phyloP scores from a whole-genome alignment of 805 yeast species.

The Zygoascus tannicola region DNA sequence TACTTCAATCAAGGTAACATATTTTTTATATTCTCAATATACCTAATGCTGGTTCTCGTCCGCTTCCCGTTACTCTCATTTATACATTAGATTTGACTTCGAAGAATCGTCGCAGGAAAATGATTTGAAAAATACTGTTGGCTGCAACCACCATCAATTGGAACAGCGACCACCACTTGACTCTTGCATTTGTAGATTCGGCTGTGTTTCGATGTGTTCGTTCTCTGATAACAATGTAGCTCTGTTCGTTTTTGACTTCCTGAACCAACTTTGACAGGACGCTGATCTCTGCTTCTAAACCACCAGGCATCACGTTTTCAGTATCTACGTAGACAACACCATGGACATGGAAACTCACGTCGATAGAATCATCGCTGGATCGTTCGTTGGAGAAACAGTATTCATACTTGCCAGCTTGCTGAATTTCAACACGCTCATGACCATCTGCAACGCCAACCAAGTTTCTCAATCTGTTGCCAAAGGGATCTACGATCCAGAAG shows the following conservation, averaged over 20 bases:
- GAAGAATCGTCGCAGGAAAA: constrained; percentile 87
- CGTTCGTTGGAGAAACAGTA: constrained; percentile 91
- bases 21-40: no score
- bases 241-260: constrained; percentile 82
- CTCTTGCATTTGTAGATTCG: constrained; percentile 92
- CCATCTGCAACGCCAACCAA: constrained; percentile 65
- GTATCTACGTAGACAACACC: constrained; percentile 83
- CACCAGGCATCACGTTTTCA: constrained; percentile 64
- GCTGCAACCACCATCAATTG: constrained; percentile 78
- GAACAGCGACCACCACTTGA: constrained; percentile 95
- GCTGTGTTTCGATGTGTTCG: constrained; percentile 98
- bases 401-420: constrained; percentile 60
- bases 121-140: constrained; percentile 87
- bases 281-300: constrained; percentile 76
- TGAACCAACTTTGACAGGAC: constrained; percentile 64
- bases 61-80: no score
- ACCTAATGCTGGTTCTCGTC: no score
- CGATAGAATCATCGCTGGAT: constrained; percentile 63
- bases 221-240: constrained; percentile 90
- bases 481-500: constrained; percentile 48
- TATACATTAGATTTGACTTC: constrained; percentile 88
- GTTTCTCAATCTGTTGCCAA: constrained; percentile 42
- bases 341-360: constrained; percentile 90
- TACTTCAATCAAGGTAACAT: no score
- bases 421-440: constrained; percentile 59